Conservation (phyloP, 805 yeast genomes). For the Candida sakaeoensis region DNA sequence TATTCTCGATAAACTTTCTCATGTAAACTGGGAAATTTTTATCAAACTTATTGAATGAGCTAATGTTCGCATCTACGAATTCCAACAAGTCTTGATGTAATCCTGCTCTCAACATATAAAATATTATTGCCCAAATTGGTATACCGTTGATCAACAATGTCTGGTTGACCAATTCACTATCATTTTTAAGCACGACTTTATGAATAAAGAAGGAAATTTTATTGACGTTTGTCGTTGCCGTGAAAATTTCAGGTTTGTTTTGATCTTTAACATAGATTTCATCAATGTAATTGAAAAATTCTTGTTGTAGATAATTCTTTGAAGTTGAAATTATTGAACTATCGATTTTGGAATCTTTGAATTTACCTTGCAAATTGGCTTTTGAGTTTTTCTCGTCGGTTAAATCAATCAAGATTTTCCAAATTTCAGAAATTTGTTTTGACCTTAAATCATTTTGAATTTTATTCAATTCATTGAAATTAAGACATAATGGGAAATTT, state of each 20-base stretch:
- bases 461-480: constrained; percentile 57
- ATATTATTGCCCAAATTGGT: constrained; percentile 94
- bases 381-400: constrained; percentile 33
- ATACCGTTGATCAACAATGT: constrained; percentile 61
- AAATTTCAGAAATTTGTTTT: constrained; percentile 69
- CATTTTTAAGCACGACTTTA: constrained; percentile 31
- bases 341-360: constrained; percentile 33
- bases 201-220: constrained; percentile 61
- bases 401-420: constrained; percentile 60
- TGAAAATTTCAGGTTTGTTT: constrained; percentile 24
- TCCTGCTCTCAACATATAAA: constrained; percentile 83
- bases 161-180: constrained; percentile 23
- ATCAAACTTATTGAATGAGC: constrained; percentile 79
- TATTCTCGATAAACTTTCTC: constrained; percentile 56
- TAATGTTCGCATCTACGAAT: constrained; percentile 58
- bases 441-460: constrained; percentile 59
- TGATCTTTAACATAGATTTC: constrained; percentile 59
- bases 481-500: constrained; percentile 55
- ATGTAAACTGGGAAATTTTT: constrained; percentile 78
- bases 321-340: constrained; percentile 52
- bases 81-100: constrained; percentile 73
- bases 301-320: constrained; percentile 62
- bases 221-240: constrained; percentile 62
- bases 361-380: constrained; percentile 33
- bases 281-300: constrained; percentile 73